These are phyloP conservation scores for Bipolaris cookei DNA, from an alignment of 2,329 filamentous ascomycete genomes.

Conservation along the genomic window DNA sequence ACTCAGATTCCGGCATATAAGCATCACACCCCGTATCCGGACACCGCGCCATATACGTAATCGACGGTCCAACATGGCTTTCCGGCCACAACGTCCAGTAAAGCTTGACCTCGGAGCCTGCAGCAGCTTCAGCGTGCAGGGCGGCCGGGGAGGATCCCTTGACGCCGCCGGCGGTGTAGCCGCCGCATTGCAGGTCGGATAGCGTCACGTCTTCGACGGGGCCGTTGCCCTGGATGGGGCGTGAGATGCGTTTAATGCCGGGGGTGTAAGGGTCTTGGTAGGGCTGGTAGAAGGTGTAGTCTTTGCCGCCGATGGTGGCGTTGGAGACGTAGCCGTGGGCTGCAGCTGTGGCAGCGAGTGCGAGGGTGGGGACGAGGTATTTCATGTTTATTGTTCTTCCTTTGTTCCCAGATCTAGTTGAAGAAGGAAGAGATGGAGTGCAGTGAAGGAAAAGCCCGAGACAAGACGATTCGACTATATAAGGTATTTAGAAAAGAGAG, in stretches of 20 bases:
- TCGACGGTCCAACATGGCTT: constrained; percentile 59
- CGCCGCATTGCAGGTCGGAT: constrained; percentile 64
- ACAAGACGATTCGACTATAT: constrained; percentile 20
- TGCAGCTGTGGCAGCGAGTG: constrained; percentile 38
- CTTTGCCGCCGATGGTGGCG: constrained; percentile 41
- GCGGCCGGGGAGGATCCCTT: constrained; percentile 61
- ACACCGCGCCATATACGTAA: constrained; percentile 68
- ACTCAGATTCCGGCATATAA: constrained; percentile 55
- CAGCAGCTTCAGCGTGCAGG: constrained; percentile 60
- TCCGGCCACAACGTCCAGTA: constrained; percentile 62
- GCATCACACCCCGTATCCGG: constrained; percentile 59
- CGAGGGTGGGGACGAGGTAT: constrained; percentile 37
- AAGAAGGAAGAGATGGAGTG: constrained; percentile 3
- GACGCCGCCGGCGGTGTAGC: constrained; percentile 57
- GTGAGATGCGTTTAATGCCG: constrained; percentile 59
- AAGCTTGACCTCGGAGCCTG: constrained; percentile 61
- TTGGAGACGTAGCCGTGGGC: constrained; percentile 48
- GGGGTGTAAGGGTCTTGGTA: constrained; percentile 45
- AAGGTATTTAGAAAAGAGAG: constrained; percentile 12
- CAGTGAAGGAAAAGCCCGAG: constrained; percentile 5
- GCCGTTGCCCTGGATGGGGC: constrained; percentile 64
- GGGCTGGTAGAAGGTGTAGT: constrained; percentile 46
- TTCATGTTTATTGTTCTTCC: constrained; percentile 35
- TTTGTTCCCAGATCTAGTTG: background rate
- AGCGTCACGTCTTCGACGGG: constrained; percentile 61